Percentiles rank a stretch among this genome's conserved stretches.
Evolutionary conservation across 139 green algal species (phyloP).

Genomic region (Monoraphidium neglectum): DNA sequence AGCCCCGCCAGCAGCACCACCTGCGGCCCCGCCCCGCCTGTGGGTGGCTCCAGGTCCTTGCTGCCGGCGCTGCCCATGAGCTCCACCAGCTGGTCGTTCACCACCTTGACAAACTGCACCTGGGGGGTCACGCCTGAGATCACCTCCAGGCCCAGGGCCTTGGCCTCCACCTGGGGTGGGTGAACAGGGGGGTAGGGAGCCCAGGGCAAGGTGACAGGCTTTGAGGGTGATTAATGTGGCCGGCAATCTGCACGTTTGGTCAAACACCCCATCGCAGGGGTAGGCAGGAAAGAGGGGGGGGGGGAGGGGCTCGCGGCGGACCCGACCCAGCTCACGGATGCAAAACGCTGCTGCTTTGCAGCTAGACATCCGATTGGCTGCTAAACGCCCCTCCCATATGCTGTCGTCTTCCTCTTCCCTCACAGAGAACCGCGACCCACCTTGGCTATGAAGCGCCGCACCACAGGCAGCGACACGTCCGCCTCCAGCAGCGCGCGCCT

Average conservation of each 20-base stretch:
- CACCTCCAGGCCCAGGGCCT: conserved; percentile 50
- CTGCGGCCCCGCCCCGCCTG: conserved; percentile 34
- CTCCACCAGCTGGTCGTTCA: conserved; percentile 89
- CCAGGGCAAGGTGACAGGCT: too few relatives aligned
- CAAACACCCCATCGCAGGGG: too few relatives aligned
- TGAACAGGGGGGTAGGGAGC: too few relatives aligned
- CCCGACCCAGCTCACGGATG: too few relatives aligned
- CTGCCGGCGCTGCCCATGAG: conserved; percentile 88
- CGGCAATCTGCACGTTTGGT: too few relatives aligned
- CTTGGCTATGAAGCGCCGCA: conserved; percentile 89
- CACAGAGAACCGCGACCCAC: conserved; percentile 84
- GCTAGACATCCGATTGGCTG: too few relatives aligned
- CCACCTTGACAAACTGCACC: conserved; percentile 94
- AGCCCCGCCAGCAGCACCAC: conserved; percentile 89
- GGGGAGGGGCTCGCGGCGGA: too few relatives aligned
- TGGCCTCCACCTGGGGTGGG: too few relatives aligned
- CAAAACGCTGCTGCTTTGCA: too few relatives aligned
- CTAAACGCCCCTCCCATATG: neutral
- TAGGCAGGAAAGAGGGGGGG: too few relatives aligned
- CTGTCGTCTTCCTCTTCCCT: conserved; percentile 4
- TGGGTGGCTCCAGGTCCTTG: conserved; percentile 63
- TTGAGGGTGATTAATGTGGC: too few relatives aligned
- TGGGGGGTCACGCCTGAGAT: conserved; percentile 87
- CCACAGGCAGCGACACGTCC: conserved; percentile 93
- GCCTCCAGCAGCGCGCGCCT: conserved; percentile 95